Percentiles rank a stretch among this genome's conserved stretches.
Evolutionary conservation across 2,329 filamentous ascomycete species (phyloP).

Genomic region (Xylariales sp.): DNA sequence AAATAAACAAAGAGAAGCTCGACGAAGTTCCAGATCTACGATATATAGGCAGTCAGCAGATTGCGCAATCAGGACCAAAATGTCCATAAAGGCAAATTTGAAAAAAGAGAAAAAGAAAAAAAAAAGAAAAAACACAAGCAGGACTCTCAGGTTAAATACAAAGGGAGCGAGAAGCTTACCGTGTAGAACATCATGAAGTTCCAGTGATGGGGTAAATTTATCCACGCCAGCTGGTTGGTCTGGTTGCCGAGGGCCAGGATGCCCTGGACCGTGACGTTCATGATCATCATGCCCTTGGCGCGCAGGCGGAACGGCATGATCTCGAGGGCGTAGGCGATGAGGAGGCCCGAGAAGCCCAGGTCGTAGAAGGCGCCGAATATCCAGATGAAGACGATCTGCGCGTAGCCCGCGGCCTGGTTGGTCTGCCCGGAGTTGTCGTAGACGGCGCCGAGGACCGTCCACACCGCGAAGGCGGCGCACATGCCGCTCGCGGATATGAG

Average conservation of each 20-base stretch:
- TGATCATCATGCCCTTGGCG: conserved; percentile 57
- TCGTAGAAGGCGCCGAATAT: conserved; percentile 56
- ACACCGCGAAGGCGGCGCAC: conserved; percentile 41
- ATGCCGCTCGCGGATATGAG: conserved; percentile 44
- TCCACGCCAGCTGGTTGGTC: conserved; percentile 61
- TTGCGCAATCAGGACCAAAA: background rate
- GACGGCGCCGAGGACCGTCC: conserved; percentile 48
- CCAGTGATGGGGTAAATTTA: conserved; percentile 55
- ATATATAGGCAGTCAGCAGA: conserved; percentile 7
- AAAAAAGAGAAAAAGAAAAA: background rate
- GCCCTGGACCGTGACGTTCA: conserved; percentile 61
- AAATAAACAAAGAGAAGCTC: conserved; percentile 61
- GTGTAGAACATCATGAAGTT: conserved; percentile 65
- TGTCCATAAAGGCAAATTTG: background rate
- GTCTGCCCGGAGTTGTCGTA: conserved; percentile 42
- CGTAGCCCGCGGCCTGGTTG: conserved; percentile 42
- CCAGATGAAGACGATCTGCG: conserved; percentile 56
- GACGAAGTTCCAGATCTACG: conserved; percentile 50
- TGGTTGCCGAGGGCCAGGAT: conserved; percentile 57
- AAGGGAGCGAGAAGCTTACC: conserved; percentile 25
- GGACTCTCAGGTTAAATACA: too few species aligned
- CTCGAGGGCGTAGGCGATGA: conserved; percentile 55
- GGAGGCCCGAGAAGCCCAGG: conserved; percentile 54
- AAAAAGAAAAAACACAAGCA: too few species aligned
- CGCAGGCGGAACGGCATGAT: conserved; percentile 55